Evolutionary conservation across 148 eudicot species (phyloP).

Genomic region (Spergularia bocconei): DNA sequence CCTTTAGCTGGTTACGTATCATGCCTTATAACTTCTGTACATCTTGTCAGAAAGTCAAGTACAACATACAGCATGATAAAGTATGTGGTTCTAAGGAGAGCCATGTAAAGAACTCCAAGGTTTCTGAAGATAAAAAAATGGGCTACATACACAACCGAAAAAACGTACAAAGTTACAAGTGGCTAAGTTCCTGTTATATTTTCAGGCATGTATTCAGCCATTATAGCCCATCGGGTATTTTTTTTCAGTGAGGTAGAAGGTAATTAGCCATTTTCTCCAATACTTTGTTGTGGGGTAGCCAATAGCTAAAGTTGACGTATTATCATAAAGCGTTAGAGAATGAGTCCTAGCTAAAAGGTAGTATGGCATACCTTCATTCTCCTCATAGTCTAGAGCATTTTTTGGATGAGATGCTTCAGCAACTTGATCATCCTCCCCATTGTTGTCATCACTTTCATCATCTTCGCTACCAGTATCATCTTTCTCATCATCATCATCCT

Average conservation of each 20-base stretch:
- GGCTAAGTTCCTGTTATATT: too few relatives aligned
- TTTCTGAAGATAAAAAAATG: too few relatives aligned
- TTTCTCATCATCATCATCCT: conserved; percentile 40
- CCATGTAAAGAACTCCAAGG: too few relatives aligned
- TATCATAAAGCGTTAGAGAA: background rate
- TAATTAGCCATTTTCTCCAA: too few relatives aligned
- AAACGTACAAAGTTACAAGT: too few relatives aligned
- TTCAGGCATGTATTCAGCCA: too few relatives aligned
- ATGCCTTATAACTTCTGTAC: background rate
- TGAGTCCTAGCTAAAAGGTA: conserved; percentile 5
- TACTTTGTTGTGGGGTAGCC: background rate
- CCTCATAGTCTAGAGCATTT: conserved; percentile 40
- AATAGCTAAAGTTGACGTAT: too few relatives aligned
- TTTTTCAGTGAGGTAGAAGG: background rate
- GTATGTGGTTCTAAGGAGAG: background rate
- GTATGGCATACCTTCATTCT: conserved; percentile 42
- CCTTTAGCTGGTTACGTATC: background rate
- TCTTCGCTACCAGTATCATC: conserved; percentile 29
- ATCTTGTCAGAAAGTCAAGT: background rate
- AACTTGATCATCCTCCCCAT: conserved; percentile 36
- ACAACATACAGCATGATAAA: background rate
- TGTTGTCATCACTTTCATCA: conserved; percentile 31
- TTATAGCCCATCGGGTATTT: too few relatives aligned
- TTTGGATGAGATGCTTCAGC: conserved; percentile 35
- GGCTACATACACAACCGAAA: too few relatives aligned